A percentile compares a stretch with the other conserved stretches of the same genome.
These are phyloP conservation scores for Paspalum vaginatum DNA, from an alignment of 176 grass and related monocot genomes.

Conservation along the genomic window DNA sequence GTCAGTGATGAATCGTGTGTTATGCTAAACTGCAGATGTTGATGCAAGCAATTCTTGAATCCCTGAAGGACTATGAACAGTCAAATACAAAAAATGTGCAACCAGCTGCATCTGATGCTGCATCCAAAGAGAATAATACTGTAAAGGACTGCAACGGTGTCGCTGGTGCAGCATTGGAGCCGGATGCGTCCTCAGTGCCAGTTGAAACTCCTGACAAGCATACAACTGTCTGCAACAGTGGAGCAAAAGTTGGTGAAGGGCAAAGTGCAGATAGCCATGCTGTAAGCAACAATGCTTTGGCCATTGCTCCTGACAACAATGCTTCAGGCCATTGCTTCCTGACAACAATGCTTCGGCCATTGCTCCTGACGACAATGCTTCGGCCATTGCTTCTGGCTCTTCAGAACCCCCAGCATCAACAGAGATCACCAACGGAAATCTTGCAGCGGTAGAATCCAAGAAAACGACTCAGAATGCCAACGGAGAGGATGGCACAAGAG, in stretches of 20 bases:
- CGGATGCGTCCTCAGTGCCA: slow-evolving; percentile 29
- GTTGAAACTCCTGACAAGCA: slow-evolving; percentile 22
- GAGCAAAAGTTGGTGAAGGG: slow-evolving; percentile 28
- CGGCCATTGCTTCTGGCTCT: slow-evolving; percentile 4
- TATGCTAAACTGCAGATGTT: slow-evolving; percentile 72
- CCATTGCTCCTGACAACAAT: not conserved
- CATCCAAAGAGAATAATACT: slow-evolving; percentile 39
- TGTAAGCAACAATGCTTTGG: slow-evolving; percentile 16
- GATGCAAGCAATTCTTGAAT: slow-evolving; percentile 91
- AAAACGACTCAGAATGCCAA: slow-evolving; percentile 49
- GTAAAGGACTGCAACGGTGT: slow-evolving; percentile 30
- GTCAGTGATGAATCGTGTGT: not conserved
- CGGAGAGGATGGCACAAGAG: slow-evolving; percentile 65
- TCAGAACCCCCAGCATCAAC: slow-evolving; percentile 31
- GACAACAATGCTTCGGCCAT: not conserved
- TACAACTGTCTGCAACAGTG: slow-evolving; percentile 28
- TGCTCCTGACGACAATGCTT: not conserved
- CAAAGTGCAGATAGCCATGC: slow-evolving; percentile 12
- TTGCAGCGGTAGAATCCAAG: slow-evolving; percentile 32
- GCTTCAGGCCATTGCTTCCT: not conserved
- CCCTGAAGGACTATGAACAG: slow-evolving; percentile 76
- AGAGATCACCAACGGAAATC: slow-evolving; percentile 34
- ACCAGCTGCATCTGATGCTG: slow-evolving; percentile 38
- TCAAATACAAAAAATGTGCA: slow-evolving; percentile 54
- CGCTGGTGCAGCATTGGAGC: slow-evolving; percentile 24